phyloP scores from a whole-genome alignment of 1,139 yeast species.

The Pichia sp. region DNA sequence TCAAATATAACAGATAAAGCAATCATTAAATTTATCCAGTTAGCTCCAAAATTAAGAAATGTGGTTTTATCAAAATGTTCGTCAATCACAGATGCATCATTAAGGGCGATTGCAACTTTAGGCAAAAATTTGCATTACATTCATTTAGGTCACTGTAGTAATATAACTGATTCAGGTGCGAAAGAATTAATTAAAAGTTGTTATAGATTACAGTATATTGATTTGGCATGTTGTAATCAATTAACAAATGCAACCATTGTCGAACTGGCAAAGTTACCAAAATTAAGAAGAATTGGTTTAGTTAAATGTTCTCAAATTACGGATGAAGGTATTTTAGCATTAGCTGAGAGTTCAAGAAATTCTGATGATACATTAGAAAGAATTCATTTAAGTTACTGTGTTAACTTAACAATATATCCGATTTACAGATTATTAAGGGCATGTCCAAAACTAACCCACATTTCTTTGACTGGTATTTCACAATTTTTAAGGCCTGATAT shows the following conservation, averaged over 20 bases:
- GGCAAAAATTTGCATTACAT: conserved; percentile 84
- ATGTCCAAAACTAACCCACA: conserved; percentile 83
- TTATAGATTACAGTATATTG: conserved; percentile 84
- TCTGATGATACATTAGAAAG: conserved; percentile 76
- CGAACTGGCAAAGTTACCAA: conserved; percentile 72
- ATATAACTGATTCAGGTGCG: conserved; percentile 87
- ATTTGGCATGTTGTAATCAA: conserved; percentile 90
- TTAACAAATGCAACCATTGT: conserved; percentile 79
- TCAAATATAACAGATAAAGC: conserved; percentile 74
- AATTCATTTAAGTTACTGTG: conserved; percentile 89
- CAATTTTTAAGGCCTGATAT: conserved; percentile 84
- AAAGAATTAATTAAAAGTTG: conserved; percentile 69
- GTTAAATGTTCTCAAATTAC: conserved; percentile 89
- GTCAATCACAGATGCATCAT: conserved; percentile 77
- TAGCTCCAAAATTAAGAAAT: conserved; percentile 83
- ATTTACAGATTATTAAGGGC: conserved; percentile 67
- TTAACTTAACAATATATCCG: conserved; percentile 67
- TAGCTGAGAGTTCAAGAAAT: conserved; percentile 72
- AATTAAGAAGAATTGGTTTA: conserved; percentile 82
- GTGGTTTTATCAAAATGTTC: conserved; percentile 86
- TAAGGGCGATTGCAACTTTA: conserved; percentile 62
- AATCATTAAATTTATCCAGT: conserved; percentile 61
- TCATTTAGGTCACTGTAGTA: conserved; percentile 90
- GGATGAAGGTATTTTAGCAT: conserved; percentile 75
- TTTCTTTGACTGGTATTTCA: conserved; percentile 82